phyloP scores from a whole-genome alignment of 2,329 filamentous ascomycete species.

The Thermochaetoides dissita region DNA sequence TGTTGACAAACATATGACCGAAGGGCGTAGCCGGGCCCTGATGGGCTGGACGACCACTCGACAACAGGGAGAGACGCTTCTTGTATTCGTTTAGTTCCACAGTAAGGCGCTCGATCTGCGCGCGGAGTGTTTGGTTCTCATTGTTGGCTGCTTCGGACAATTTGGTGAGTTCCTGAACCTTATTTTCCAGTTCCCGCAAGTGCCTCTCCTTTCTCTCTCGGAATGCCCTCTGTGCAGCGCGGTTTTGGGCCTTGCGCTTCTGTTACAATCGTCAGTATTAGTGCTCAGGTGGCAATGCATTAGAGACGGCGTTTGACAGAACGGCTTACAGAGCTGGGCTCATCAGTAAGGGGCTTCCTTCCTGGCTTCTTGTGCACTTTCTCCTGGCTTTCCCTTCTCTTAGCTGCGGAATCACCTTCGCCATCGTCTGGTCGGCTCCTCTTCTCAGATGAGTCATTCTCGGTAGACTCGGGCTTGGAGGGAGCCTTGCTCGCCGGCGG shows the following conservation, averaged over 20 bases:
- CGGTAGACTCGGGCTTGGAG: constrained; percentile 43
- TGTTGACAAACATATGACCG: constrained; percentile 37
- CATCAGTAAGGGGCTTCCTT: constrained; percentile 85
- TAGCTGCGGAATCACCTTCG: constrained; percentile 38
- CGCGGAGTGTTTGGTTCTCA: constrained; percentile 70
- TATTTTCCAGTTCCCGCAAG: constrained; percentile 68
- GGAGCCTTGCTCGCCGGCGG: constrained; percentile 9
- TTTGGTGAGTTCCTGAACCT: constrained; percentile 66
- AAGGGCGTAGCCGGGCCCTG: constrained; percentile 25
- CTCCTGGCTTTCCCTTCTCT: constrained; percentile 69
- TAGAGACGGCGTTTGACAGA: no score
- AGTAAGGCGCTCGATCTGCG: constrained; percentile 80
- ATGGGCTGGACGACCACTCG: constrained; percentile 18
- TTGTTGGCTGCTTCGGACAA: constrained; percentile 68
- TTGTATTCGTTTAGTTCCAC: constrained; percentile 80
- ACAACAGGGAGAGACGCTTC: constrained; percentile 58
- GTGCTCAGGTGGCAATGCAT: no score
- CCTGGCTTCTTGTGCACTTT: constrained; percentile 92
- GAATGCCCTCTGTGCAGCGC: constrained; percentile 84
- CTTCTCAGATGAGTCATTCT: constrained; percentile 53
- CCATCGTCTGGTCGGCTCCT: constrained; percentile 58
- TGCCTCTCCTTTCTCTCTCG: constrained; percentile 91
- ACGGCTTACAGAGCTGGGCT: constrained; percentile 78
- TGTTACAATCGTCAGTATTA: constrained; percentile 25
- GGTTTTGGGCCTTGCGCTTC: constrained; percentile 94